A percentile compares a stretch with the other conserved stretches of the same genome.
These are phyloP conservation scores for Cadophora gregata DNA, from an alignment of 2,329 filamentous ascomycete genomes.

Conservation along the genomic window DNA sequence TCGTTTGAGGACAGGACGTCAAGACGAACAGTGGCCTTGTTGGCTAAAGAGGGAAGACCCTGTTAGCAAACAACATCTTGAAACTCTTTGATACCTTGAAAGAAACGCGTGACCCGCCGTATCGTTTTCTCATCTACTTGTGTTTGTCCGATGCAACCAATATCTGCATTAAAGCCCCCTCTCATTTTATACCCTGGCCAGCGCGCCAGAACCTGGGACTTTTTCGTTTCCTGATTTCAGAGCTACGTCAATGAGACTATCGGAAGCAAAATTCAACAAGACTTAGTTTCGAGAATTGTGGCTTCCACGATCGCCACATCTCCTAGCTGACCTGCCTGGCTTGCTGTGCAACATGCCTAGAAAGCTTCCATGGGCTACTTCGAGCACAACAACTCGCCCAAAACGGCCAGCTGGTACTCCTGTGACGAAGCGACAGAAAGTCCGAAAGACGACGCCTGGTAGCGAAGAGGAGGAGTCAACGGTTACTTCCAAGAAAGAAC, in stretches of 20 bases:
- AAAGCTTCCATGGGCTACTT: constrained; percentile 39
- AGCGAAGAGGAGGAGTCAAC: constrained; percentile 16
- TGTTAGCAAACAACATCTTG: background rate
- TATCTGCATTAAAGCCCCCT: background rate
- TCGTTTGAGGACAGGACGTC: background rate
- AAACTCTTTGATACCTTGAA: background rate
- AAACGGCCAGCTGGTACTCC: constrained; percentile 21
- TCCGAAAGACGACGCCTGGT: constrained; percentile 7
- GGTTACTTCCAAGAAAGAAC: background rate
- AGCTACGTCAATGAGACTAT: background rate
- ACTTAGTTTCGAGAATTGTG: background rate
- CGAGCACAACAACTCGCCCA: constrained; percentile 18
- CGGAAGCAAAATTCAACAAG: background rate
- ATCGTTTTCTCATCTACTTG: background rate
- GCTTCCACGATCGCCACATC: background rate
- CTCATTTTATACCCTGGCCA: background rate
- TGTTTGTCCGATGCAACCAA: background rate
- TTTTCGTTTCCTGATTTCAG: background rate
- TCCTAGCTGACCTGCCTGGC: background rate
- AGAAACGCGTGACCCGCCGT: background rate
- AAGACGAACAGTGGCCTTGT: background rate
- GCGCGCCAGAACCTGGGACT: background rate
- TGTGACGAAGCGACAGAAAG: constrained; percentile 29
- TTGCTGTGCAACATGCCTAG: constrained; percentile 35
- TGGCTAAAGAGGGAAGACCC: background rate